phyloP scores from a whole-genome alignment of 768 basidiomycete species.

The Mycena floridula region DNA sequence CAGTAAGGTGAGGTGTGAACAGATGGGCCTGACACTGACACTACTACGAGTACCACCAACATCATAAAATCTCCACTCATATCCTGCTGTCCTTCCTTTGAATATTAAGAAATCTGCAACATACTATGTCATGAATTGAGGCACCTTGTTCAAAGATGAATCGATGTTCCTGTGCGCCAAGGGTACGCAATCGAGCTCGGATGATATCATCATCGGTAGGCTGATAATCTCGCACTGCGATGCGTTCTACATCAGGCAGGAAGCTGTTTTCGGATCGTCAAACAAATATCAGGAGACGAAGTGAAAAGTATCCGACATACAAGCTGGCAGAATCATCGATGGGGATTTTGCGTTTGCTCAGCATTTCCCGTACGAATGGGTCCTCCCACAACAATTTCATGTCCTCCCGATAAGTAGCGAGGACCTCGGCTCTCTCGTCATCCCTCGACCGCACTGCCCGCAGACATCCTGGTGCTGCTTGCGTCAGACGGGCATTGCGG shows the following conservation, averaged over 20 bases:
- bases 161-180: slow-evolving; percentile 72
- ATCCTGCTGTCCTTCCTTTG: slow-evolving; percentile 51
- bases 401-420: slow-evolving; percentile 57
- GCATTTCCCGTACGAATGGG: slow-evolving; percentile 51
- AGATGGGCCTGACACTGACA: slow-evolving; percentile 34
- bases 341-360: slow-evolving; percentile 44
- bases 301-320: slow-evolving; percentile 36
- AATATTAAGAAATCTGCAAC: neutral
- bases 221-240: slow-evolving; percentile 55
- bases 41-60: slow-evolving; percentile 71
- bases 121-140: slow-evolving; percentile 11
- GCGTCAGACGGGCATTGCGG: slow-evolving; percentile 24
- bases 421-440: slow-evolving; percentile 50
- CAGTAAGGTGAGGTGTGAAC: slow-evolving; percentile 4
- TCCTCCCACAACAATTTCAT: slow-evolving; percentile 70
- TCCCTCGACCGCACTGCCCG: slow-evolving; percentile 35
- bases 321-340: slow-evolving; percentile 73
- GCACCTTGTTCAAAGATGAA: slow-evolving; percentile 61
- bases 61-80: slow-evolving; percentile 78
- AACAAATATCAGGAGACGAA: slow-evolving; percentile 1
- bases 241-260: slow-evolving; percentile 61
- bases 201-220: slow-evolving; percentile 75
- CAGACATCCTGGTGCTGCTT: slow-evolving; percentile 14
- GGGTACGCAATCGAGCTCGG: slow-evolving; percentile 69
- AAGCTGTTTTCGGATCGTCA: slow-evolving; percentile 41